phyloP scores from a whole-genome alignment of 441 rosid genomes.

The Populus tomentosa region DNA sequence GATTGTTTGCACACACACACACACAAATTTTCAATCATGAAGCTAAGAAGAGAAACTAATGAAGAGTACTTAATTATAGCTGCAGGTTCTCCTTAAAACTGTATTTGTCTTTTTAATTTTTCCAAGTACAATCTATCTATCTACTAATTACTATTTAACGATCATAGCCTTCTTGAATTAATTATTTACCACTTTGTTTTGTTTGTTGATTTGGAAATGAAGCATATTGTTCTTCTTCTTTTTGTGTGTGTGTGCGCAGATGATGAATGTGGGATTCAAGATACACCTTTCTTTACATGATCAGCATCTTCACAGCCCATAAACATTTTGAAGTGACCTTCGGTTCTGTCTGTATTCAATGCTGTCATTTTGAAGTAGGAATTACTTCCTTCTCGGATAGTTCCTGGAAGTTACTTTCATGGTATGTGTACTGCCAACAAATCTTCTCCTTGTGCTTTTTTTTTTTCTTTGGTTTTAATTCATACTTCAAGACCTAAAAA shows the following conservation, averaged over 20 bases:
- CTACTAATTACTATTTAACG: neutral
- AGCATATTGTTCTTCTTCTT: neutral
- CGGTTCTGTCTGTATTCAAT: neutral
- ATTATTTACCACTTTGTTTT: neutral
- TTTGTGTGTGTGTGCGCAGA: neutral
- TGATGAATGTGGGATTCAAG: neutral
- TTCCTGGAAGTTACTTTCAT: neutral
- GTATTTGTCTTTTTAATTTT: neutral
- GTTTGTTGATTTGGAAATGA: no score
- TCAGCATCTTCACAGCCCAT: neutral
- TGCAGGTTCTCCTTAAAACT: neutral
- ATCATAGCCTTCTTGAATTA: neutral
- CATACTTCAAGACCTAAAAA: neutral
- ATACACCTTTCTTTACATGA: neutral
- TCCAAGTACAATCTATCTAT: neutral
- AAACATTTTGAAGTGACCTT: neutral
- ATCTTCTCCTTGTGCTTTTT: neutral
- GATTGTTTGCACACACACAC: no score
- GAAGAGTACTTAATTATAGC: neutral
- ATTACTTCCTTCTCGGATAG: slow-evolving; percentile 1
- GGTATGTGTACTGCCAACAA: slow-evolving; percentile 1
- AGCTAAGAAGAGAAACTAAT: no score
- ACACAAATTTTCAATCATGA: neutral
- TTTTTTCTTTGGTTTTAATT: no score
- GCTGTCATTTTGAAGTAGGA: neutral